Percentiles rank a stretch among this genome's conserved stretches.
Evolutionary conservation across 768 basidiomycete species (phyloP).

Genomic region (Pleurotus sapidus): DNA sequence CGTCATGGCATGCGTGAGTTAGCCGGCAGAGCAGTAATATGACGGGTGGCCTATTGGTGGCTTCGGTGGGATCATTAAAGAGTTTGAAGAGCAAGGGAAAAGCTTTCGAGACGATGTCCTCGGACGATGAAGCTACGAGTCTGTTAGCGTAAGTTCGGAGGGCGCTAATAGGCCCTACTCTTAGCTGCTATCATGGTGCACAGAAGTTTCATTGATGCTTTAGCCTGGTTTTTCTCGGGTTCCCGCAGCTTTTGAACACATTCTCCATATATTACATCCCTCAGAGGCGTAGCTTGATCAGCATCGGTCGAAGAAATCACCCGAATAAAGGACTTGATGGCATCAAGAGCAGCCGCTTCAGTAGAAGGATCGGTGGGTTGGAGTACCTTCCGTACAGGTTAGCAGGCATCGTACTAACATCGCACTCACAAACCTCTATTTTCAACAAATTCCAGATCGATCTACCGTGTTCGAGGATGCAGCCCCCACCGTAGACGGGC

Average conservation of each 20-base stretch:
- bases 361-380: slow-evolving; percentile 82
- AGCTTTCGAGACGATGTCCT: slow-evolving; percentile 63
- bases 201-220: slow-evolving; percentile 81
- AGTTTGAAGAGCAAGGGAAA: slow-evolving; percentile 75
- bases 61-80: slow-evolving; percentile 71
- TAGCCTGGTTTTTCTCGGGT: slow-evolving; percentile 92
- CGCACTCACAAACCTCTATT: slow-evolving; percentile 62
- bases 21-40: slow-evolving; percentile 60
- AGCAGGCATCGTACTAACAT: too few species aligned
- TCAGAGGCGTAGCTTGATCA: slow-evolving; percentile 54
- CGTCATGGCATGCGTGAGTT: slow-evolving; percentile 50
- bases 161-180: slow-evolving; percentile 40
- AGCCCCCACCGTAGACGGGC: slow-evolving; percentile 75
- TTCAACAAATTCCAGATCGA: slow-evolving; percentile 92
- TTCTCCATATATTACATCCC: slow-evolving; percentile 71
- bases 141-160: too few species aligned
- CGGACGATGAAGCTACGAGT: slow-evolving; percentile 60
- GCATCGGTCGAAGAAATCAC: slow-evolving; percentile 50
- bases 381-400: slow-evolving; percentile 61
- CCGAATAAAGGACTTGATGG: slow-evolving; percentile 68
- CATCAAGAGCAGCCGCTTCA: slow-evolving; percentile 69
- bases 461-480: slow-evolving; percentile 58
- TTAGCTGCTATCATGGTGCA: slow-evolving; percentile 77
- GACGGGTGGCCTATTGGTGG: slow-evolving; percentile 62
- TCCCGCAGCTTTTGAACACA: slow-evolving; percentile 78